phyloP scores from a whole-genome alignment of 805 yeast genomes.

The Kodamaea laetipori region DNA sequence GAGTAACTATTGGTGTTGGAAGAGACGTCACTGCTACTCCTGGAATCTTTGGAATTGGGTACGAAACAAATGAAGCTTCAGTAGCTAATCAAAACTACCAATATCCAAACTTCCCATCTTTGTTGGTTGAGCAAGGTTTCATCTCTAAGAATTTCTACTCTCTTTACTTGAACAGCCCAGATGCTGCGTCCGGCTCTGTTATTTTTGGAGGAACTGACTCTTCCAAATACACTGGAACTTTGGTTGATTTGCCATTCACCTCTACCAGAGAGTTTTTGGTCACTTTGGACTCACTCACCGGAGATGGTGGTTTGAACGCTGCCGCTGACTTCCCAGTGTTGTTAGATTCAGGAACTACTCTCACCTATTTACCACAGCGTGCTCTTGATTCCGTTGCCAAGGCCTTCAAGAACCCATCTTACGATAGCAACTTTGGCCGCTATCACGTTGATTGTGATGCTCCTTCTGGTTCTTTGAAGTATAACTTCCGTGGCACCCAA shows the following conservation, averaged over 20 bases:
- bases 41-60: slow-evolving; percentile 12
- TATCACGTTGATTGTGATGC: slow-evolving; percentile 8
- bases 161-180: slow-evolving; percentile 15
- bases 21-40: slow-evolving; percentile 1
- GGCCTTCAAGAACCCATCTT: slow-evolving; percentile 11
- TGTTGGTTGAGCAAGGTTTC: slow-evolving; percentile 8
- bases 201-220: slow-evolving; percentile 21
- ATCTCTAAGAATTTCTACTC: slow-evolving; percentile 16
- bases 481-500: not conserved
- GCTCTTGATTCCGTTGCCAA: slow-evolving; percentile 14
- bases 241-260: slow-evolving; percentile 1
- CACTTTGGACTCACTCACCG: slow-evolving; percentile 2
- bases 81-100: not conserved
- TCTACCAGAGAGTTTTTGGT: slow-evolving; percentile 4
- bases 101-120: slow-evolving; percentile 3
- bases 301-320: not conserved
- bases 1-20: slow-evolving; percentile 6
- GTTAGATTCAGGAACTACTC: slow-evolving; percentile 12
- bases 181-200: slow-evolving; percentile 15
- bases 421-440: not conserved
- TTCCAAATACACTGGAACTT: slow-evolving; percentile 15
- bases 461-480: not conserved
- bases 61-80: slow-evolving; percentile 9
- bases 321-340: slow-evolving; percentile 1
- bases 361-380: slow-evolving; percentile 11